Percentiles rank a stretch among this genome's conserved stretches.
Evolutionary conservation across 345 rosid genomes (phyloP).

Genomic region (Erodium maritimum): DNA sequence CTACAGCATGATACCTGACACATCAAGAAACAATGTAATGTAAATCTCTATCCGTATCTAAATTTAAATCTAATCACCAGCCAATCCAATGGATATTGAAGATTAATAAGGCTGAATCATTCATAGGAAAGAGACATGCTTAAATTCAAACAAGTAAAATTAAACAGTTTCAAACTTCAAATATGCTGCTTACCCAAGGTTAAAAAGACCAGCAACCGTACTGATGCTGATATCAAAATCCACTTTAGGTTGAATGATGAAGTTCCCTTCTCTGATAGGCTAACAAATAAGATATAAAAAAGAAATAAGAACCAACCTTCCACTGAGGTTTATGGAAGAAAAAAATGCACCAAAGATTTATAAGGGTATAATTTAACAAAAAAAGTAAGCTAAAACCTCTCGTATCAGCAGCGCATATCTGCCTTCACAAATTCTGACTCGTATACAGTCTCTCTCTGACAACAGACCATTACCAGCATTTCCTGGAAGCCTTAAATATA

Average conservation of each 20-base stretch:
- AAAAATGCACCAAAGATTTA: background rate
- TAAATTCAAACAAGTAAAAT: background rate
- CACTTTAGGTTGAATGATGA: slow-evolving; percentile 98
- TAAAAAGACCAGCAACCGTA: slow-evolving; percentile 96
- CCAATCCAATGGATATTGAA: background rate
- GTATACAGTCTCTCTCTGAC: slow-evolving; percentile 89
- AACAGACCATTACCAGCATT: slow-evolving; percentile 72
- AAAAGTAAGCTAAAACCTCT: slow-evolving; percentile 47
- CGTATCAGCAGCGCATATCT: slow-evolving; percentile 94
- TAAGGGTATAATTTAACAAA: background rate
- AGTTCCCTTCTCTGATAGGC: slow-evolving; percentile 99
- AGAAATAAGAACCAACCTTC: slow-evolving; percentile 15
- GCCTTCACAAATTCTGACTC: slow-evolving; percentile 97
- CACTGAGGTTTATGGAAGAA: slow-evolving; percentile 6
- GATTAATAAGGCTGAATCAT: background rate
- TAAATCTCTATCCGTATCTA: background rate
- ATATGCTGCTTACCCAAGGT: slow-evolving; percentile 71
- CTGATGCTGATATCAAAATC: slow-evolving; percentile 95
- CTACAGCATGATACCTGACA: slow-evolving; percentile 90
- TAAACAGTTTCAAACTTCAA: slow-evolving; percentile 2
- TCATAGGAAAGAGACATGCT: background rate
- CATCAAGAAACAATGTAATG: background rate
- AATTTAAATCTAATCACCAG: background rate
- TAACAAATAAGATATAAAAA: slow-evolving; percentile 20
- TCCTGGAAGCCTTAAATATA: slow-evolving; percentile 83